These are phyloP conservation scores for Stagonosporopsis chrysanthemi DNA, from an alignment of 2,329 filamentous ascomycete species.

Conservation along the genomic window DNA sequence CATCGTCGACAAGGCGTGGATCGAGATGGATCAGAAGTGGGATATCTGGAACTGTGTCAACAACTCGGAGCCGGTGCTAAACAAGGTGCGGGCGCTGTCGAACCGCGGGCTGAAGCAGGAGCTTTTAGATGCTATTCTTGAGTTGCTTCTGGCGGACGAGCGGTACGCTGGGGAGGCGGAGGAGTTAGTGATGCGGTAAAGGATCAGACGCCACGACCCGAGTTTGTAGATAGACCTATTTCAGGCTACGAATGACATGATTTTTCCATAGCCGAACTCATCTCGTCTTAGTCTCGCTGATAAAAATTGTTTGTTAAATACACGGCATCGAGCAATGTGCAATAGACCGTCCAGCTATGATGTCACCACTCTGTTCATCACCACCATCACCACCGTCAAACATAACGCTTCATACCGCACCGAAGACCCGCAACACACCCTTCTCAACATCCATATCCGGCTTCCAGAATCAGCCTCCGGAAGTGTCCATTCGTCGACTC, in stretches of 20 bases:
- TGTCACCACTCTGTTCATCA: not conserved
- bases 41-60: slow-evolving; percentile 43
- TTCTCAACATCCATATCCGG: too few relatives aligned
- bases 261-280: too few relatives aligned
- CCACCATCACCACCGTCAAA: not conserved
- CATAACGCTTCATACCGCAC: not conserved
- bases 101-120: slow-evolving; percentile 36
- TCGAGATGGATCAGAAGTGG: slow-evolving; percentile 44
- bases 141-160: slow-evolving; percentile 46
- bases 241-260: not conserved
- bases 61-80: slow-evolving; percentile 36
- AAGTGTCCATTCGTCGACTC: not conserved
- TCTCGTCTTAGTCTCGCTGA: too few relatives aligned
- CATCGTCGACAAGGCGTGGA: slow-evolving; percentile 40
- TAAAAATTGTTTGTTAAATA: too few relatives aligned
- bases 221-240: not conserved
- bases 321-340: too few relatives aligned
- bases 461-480: too few relatives aligned
- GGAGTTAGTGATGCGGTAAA: not conserved
- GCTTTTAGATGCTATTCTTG: slow-evolving; percentile 44
- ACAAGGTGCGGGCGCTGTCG: slow-evolving; percentile 41
- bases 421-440: not conserved
- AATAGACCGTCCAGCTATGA: too few relatives aligned
- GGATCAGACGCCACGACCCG: not conserved
- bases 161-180: slow-evolving; percentile 33